Evolutionary conservation across 2,329 filamentous ascomycete species (phyloP).

Genomic region (Calycina herbarum): DNA sequence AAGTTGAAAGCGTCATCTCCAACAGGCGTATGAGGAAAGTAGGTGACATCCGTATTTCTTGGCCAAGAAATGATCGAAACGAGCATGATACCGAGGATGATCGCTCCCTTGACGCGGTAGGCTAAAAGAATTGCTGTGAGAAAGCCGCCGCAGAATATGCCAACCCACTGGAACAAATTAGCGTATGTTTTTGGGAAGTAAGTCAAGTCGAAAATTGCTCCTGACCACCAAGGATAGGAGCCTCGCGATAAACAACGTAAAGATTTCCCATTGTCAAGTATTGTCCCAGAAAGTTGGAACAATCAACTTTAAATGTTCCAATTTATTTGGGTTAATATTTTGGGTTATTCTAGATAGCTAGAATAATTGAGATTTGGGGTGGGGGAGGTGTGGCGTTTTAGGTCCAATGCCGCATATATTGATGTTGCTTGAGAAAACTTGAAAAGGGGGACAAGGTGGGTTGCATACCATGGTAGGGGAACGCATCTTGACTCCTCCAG

Average conservation of each 20-base stretch:
- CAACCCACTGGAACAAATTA: slow-evolving; percentile 58
- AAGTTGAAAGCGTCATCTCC: slow-evolving; percentile 75
- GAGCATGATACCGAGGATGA: slow-evolving; percentile 77
- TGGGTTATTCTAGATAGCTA: no score
- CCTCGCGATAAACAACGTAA: no score
- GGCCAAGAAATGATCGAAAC: slow-evolving; percentile 89
- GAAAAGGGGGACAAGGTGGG: no score
- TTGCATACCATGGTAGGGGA: not conserved
- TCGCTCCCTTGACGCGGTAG: slow-evolving; percentile 81
- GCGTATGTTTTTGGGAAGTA: no score
- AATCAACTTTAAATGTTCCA: no score
- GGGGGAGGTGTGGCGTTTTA: no score
- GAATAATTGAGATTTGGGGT: not conserved
- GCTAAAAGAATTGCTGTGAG: slow-evolving; percentile 76
- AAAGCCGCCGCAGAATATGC: slow-evolving; percentile 81
- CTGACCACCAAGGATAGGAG: no score
- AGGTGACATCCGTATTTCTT: slow-evolving; percentile 70
- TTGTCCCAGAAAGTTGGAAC: slow-evolving; percentile 47
- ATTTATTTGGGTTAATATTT: no score
- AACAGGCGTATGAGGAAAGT: slow-evolving; percentile 70
- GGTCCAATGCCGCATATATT: no score
- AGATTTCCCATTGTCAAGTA: no score
- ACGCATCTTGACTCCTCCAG: slow-evolving; percentile 70
- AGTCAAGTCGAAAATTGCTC: no score
- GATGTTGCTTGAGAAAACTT: no score